Conservation (phyloP, 345 rosid species). For the Sonneratia caseolaris region DNA sequence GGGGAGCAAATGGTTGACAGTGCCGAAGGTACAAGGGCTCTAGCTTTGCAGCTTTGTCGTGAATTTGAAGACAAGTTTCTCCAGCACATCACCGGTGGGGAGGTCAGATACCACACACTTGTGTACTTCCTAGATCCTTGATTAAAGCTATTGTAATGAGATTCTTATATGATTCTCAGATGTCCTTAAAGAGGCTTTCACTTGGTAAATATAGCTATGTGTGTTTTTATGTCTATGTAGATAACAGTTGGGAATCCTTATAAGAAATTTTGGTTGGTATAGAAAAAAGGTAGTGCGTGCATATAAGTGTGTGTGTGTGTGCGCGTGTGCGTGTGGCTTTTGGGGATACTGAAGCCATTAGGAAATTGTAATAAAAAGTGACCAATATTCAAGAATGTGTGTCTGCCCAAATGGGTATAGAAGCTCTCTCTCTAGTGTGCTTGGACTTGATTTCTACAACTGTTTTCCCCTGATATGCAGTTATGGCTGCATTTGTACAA, state of each 20-base stretch:
- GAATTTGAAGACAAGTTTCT: slow-evolving; percentile 99
- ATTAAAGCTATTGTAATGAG: not conserved
- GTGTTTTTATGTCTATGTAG: no score
- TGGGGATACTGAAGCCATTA: not conserved
- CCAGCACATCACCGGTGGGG: slow-evolving; percentile 78
- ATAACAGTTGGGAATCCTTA: no score
- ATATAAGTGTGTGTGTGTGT: no score
- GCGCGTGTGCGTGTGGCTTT: not conserved
- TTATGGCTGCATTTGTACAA: slow-evolving; percentile 6
- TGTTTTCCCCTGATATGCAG: not conserved
- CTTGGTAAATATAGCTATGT: not conserved
- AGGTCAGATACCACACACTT: slow-evolving; percentile 39
- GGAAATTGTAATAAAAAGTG: not conserved
- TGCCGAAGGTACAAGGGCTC: slow-evolving; percentile 91
- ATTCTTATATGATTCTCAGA: not conserved
- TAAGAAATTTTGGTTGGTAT: no score
- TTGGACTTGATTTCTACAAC: not conserved
- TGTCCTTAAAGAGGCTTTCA: not conserved
- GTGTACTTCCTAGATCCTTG: not conserved
- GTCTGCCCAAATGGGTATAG: not conserved
- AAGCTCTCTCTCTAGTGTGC: not conserved
- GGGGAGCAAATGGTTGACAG: slow-evolving; percentile 80
- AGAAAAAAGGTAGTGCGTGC: no score
- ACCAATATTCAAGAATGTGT: not conserved
- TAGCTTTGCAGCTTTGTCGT: slow-evolving; percentile 98